These are phyloP conservation scores for Byssothecium circinans DNA, from an alignment of 2,329 filamentous ascomycete genomes.

Conservation along the genomic window DNA sequence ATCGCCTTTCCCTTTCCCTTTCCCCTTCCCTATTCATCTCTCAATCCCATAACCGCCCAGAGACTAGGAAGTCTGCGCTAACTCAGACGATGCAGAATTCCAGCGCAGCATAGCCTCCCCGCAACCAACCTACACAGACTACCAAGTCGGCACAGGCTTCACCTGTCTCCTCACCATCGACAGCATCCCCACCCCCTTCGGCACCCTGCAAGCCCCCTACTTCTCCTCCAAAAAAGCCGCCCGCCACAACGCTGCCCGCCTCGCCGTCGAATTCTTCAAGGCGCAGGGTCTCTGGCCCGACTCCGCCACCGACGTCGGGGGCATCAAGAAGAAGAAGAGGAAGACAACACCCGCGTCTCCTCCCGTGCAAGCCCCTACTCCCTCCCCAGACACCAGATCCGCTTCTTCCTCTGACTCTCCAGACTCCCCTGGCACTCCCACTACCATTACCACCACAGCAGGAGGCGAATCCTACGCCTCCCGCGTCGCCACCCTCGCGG, in stretches of 20 bases:
- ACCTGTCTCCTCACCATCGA: conserved; percentile 35
- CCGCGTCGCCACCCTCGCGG: conserved; percentile 23
- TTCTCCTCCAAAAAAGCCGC: conserved; percentile 48
- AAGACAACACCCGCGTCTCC: background rate
- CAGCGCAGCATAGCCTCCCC: conserved; percentile 25
- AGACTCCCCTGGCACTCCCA: background rate
- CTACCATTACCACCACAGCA: background rate
- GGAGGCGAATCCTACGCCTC: conserved; percentile 10
- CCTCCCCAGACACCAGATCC: no score
- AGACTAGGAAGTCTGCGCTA: no score
- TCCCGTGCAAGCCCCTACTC: background rate
- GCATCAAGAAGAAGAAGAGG: conserved; percentile 37
- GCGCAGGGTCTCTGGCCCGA: conserved; percentile 34
- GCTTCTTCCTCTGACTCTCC: background rate
- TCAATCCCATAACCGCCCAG: background rate
- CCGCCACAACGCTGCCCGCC: conserved; percentile 44
- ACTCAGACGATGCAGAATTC: conserved; percentile 29
- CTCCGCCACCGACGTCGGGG: conserved; percentile 19
- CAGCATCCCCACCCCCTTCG: conserved; percentile 35
- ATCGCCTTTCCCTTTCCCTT: no score
- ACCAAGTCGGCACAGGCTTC: conserved; percentile 33
- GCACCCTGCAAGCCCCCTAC: conserved; percentile 27
- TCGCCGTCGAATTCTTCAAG: conserved; percentile 48
- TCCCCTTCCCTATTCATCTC: background rate
- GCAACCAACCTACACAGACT: conserved; percentile 44